Percentiles rank a stretch among this genome's conserved stretches.
phyloP scores from a whole-genome alignment of 2,329 filamentous ascomycete genomes.

The Apiospora sp. region DNA sequence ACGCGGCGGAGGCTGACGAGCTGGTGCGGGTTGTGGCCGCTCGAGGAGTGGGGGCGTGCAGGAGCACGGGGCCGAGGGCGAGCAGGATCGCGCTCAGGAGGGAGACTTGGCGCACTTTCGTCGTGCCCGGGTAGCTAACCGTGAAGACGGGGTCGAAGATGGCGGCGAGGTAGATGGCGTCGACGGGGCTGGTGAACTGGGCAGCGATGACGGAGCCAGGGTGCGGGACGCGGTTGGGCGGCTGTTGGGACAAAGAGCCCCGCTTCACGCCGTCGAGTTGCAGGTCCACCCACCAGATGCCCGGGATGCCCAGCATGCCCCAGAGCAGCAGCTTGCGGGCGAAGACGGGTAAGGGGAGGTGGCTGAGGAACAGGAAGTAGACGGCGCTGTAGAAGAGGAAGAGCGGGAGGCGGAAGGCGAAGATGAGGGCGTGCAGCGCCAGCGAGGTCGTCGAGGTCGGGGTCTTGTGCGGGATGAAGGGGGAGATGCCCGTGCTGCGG shows the following conservation, averaged over 20 bases:
- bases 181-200: constrained; percentile 91
- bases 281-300: constrained; percentile 98
- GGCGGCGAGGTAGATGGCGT: constrained; percentile 91
- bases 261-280: constrained; percentile 96
- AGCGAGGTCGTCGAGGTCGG: constrained; percentile 69
- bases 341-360: constrained; percentile 71
- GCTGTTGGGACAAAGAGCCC: constrained; percentile 82
- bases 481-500: constrained; percentile 92
- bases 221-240: constrained; percentile 76
- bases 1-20: constrained; percentile 71
- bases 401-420: constrained; percentile 81
- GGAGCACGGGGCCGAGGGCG: constrained; percentile 67
- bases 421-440: constrained; percentile 74
- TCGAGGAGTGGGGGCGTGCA: constrained; percentile 52
- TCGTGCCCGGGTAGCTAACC: constrained; percentile 77
- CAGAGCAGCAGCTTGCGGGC: constrained; percentile 86
- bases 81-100: constrained; percentile 78
- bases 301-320: constrained; percentile 85
- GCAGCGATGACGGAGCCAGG: constrained; percentile 85
- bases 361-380: constrained; percentile 85
- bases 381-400: constrained; percentile 71
- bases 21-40: constrained; percentile 44
- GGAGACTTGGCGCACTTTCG: constrained; percentile 78
- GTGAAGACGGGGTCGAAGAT: constrained; percentile 98
- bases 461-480: constrained; percentile 85